Base-by-base conservation (phyloP, 2,329 filamentous ascomycete species). In the Beauveria brongniartii region DNA sequence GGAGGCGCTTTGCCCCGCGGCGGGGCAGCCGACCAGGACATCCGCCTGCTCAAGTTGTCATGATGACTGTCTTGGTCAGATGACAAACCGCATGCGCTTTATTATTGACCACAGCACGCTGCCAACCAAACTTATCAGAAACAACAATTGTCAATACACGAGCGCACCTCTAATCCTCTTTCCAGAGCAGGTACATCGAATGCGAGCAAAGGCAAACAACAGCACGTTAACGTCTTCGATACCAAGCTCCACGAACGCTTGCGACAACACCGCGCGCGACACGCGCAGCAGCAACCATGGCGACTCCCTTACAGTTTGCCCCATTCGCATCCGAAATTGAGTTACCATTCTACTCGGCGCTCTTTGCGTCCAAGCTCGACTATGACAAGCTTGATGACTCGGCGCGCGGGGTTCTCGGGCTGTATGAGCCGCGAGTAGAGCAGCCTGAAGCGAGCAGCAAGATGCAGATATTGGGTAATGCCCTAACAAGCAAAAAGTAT, bases 361-460 rank as follows among this genome's bases (percentile, higher is more conserved):
- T 99, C n/a, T 94, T 95, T 63, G 86, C 88, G 6, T 89, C 89
- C 66, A 99, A 99, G 77, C 91, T 99, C 72, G 92, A 97, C 73
- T 88, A 96, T 82, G 94, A 97, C 77, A 96, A 92, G 76, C 90
- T 99, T 56, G 90, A 97, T 77, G 93, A 96, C 74, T 96, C 92
- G 10, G 90, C 92, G 26, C 89, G 93, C 50, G 87, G 88, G 63
- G 82, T 97, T 3, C 81, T 96, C 34, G 94, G 94, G 4, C 77
- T 96, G 48, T 99, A 99, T 73, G 91, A 97, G 75, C 86, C 94
- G 66, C 88, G 89, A 48, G 79, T 86, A 47, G 88, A 91, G 67
- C 77, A 86, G 44, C 85, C 90, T 0, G 87, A 89, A 67, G 82
- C 88, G 59, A 94, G 90, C 66, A 91, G 90, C 73, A 90, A 88